Conservation (phyloP, 441 rosid genomes). For the Melastoma candidum region DNA sequence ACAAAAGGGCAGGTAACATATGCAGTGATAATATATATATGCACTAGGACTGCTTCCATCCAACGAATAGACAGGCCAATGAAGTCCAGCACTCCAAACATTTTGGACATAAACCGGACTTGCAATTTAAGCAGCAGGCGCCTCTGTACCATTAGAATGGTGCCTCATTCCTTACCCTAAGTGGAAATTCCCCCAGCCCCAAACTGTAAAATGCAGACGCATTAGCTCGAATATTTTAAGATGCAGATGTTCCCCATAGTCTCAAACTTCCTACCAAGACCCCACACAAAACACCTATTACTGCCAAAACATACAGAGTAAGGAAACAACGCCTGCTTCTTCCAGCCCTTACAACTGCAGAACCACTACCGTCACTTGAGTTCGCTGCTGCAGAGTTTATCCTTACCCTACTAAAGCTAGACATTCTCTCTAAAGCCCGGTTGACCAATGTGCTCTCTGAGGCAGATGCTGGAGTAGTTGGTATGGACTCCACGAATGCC, state of each 20-base stretch:
- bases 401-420: constrained; percentile 66
- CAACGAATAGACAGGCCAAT: no score
- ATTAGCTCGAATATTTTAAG: neutral
- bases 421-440: constrained; percentile 70
- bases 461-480: constrained; percentile 77
- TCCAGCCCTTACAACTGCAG: constrained; percentile 22
- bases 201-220: no score
- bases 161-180: no score
- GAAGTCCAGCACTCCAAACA: no score
- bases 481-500: constrained; percentile 74
- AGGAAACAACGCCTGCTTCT: constrained; percentile 33
- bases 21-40: no score
- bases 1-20: no score
- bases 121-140: no score
- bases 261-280: constrained; percentile 37
- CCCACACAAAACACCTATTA: constrained; percentile 57
- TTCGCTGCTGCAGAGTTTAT: constrained; percentile 25
- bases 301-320: constrained; percentile 45
- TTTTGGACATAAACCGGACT: no score
- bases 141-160: no score
- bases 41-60: no score
- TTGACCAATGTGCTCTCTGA: constrained; percentile 58
- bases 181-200: no score
- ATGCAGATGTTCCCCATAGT: constrained; percentile 27
- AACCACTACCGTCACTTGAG: constrained; percentile 17